phyloP scores from a whole-genome alignment of 768 basidiomycete species.

The Hypsizygus marmoreus region DNA sequence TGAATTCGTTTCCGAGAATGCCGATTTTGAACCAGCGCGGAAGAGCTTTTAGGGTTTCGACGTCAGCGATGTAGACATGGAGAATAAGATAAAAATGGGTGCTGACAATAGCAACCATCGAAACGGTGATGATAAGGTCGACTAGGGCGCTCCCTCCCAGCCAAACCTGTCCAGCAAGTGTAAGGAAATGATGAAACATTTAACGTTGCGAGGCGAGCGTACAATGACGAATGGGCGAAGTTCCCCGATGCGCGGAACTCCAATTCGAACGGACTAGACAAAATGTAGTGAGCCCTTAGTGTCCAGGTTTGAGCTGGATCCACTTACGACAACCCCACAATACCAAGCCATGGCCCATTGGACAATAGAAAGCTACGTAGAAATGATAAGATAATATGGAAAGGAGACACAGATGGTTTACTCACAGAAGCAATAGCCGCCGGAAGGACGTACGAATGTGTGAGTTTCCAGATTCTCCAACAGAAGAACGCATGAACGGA shows the following conservation, averaged over 20 bases:
- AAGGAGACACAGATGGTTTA: no score
- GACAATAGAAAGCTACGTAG: neutral
- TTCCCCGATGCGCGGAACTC: neutral
- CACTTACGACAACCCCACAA: no score
- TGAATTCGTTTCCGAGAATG: slow-evolving; percentile 5
- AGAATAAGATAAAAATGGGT: neutral
- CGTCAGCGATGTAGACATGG: neutral
- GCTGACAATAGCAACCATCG: slow-evolving; percentile 25
- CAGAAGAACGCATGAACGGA: slow-evolving; percentile 19
- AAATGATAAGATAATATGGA: neutral
- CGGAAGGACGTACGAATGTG: slow-evolving; percentile 12
- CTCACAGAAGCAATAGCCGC: slow-evolving; percentile 1
- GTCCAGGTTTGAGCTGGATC: neutral
- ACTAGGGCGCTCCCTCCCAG: slow-evolving; percentile 23
- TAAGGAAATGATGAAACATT: neutral
- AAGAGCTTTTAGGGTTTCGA: slow-evolving; percentile 9
- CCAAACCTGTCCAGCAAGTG: slow-evolving; percentile 19
- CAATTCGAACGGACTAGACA: slow-evolving; percentile 1
- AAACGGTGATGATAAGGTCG: slow-evolving; percentile 24
- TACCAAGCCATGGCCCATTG: no score
- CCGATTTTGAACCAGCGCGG: slow-evolving; percentile 5
- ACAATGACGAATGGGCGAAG: slow-evolving; percentile 16
- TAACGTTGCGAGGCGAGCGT: neutral
- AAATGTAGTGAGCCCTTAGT: neutral
- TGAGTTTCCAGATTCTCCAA: slow-evolving; percentile 22